Conservation (phyloP, 1,284 basidiomycete species). For the Boletus putidus region DNA sequence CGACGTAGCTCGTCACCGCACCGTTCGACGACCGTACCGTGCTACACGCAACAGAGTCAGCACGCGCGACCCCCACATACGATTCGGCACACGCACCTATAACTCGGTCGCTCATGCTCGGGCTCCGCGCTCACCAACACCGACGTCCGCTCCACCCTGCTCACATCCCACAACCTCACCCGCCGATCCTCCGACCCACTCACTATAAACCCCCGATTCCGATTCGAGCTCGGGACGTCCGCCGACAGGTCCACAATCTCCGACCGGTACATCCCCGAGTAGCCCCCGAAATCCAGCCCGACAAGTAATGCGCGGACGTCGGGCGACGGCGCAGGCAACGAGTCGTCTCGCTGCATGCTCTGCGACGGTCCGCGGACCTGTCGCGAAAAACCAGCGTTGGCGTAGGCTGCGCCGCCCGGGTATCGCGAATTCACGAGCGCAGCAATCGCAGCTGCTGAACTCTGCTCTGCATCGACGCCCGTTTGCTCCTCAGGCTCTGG, state of each 20-base stretch:
- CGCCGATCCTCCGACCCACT: constrained; percentile 82
- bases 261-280: constrained; percentile 53
- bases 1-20: constrained; percentile 54
- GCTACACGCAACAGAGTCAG: constrained; percentile 23
- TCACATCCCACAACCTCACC: constrained; percentile 82
- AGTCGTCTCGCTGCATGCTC: constrained; percentile 38
- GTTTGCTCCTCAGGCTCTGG: constrained; percentile 53
- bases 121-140: constrained; percentile 71
- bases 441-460: constrained; percentile 67
- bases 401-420: constrained; percentile 38
- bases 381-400: constrained; percentile 24
- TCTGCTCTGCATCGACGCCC: constrained; percentile 57
- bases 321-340: constrained; percentile 48
- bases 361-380: constrained; percentile 33
- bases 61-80: neutral
- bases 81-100: constrained; percentile 51
- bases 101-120: constrained; percentile 67
- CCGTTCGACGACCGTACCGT: constrained; percentile 39
- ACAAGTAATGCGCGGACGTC: constrained; percentile 66
- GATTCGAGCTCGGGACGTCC: constrained; percentile 43
- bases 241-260: constrained; percentile 53
- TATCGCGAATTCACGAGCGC: constrained; percentile 51
- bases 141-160: constrained; percentile 65
- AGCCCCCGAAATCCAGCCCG: constrained; percentile 73
- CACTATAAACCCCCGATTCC: constrained; percentile 68